These are phyloP conservation scores for Vigna unguiculata DNA, from an alignment of 306 rosid genomes.

Conservation along the genomic window DNA sequence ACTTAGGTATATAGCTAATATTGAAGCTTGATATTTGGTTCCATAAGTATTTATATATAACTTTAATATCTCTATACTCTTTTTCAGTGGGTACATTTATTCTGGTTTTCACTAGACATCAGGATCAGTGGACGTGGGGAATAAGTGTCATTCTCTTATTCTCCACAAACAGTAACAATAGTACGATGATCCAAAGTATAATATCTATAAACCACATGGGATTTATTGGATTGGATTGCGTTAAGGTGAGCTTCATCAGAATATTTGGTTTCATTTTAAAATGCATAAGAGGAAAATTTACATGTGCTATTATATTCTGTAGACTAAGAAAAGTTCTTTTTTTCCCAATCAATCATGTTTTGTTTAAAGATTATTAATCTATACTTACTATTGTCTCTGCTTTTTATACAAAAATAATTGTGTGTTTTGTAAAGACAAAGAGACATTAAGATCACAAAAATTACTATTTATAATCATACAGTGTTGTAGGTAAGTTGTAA, in stretches of 20 bases:
- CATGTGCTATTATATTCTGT: constrained; percentile 16
- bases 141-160: constrained; percentile 17
- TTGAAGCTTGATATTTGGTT: not conserved
- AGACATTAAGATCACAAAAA: constrained; percentile 23
- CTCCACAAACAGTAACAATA: not conserved
- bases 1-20: constrained; percentile 17
- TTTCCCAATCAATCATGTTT: not conserved
- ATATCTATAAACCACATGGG: constrained; percentile 17
- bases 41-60: not conserved
- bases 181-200: not conserved
- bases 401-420: constrained; percentile 14
- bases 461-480: constrained; percentile 29
- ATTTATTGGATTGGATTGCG: constrained; percentile 12
- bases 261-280: constrained; percentile 31
- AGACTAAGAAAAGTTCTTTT: not conserved
- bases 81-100: constrained; percentile 34
- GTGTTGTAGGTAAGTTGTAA: constrained; percentile 5
- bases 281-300: not conserved
- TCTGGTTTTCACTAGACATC: constrained; percentile 23
- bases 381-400: constrained; percentile 5
- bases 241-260: not conserved
- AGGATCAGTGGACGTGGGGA: constrained; percentile 1
- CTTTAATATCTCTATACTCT: not conserved
- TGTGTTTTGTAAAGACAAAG: not conserved
- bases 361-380: not conserved